Base-by-base conservation (phyloP, 371 early-diverging fungal species). In the Haplosporangium sp. region DNA sequence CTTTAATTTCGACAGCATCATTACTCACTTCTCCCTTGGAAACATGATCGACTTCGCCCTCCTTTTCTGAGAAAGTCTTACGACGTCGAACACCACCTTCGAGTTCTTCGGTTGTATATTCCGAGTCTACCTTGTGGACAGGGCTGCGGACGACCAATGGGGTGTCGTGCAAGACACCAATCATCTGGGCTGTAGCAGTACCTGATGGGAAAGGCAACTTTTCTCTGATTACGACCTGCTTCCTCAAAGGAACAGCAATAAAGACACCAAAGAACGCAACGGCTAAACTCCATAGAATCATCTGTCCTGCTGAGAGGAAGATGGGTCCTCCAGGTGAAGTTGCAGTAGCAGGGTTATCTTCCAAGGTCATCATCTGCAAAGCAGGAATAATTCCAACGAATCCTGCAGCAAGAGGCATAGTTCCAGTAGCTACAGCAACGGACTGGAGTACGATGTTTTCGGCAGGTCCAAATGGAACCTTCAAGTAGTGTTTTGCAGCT, bases 221-320 rank as follows among this genome's bases (percentile, higher is more conserved):
- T 70, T 95, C 94, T 55, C 89, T 86, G 50, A 96, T 87, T 48
- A 94, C 91, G 34, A 92, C 93, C 69, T 95, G 94, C 42, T 87
- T 89, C 52, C 96, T 84, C 56, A 96, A 77, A 6, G 96, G 95
- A 2, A 96, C 88, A 4, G 95, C 96, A 82, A 96, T 96, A 72
- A 96, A 96, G 9, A 96, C 93, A 38, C 96, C 96, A 85, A 94
- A 96, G 82, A 94, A 93, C 5, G 95, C 92, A 59, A 94, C 86
- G 7, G 90, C 94, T 17, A 95, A 69, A 9, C 92, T 90, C 96
- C 96, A 95, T 0, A 94, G 71, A 15, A 92, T 85, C 64, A 94
- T 70, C 69, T 76, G 27, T 5, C 44, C 40, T 0, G 76, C 59
- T 0, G 67, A 38, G 55, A 77, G 47, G 11, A 72, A 38, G 4